These are phyloP conservation scores for Amylostereum areolatum DNA, from an alignment of 1,284 basidiomycete genomes.

Conservation along the genomic window DNA sequence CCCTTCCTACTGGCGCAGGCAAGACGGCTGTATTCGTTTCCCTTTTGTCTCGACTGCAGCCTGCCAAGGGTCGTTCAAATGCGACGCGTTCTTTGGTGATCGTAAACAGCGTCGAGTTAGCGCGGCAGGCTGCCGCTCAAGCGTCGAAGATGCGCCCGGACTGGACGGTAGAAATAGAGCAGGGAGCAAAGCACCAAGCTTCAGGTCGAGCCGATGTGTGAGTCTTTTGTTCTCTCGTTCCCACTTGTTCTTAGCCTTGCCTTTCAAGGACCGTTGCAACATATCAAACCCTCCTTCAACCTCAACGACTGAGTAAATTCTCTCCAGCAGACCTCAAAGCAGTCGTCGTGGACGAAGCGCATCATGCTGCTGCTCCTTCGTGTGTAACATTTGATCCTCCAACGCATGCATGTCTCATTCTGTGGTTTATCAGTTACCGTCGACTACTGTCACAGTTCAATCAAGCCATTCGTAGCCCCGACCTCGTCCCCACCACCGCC, in stretches of 20 bases:
- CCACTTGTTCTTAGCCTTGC: not conserved
- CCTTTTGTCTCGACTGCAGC: constrained; percentile 56
- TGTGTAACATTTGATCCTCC: constrained; percentile 30
- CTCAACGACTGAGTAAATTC: constrained; percentile 75
- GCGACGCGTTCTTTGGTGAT: constrained; percentile 71
- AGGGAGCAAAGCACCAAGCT: constrained; percentile 72
- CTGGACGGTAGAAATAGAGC: constrained; percentile 88
- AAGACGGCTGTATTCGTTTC: constrained; percentile 92
- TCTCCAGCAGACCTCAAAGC: constrained; percentile 69
- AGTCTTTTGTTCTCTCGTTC: constrained; percentile 20
- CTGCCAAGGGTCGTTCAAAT: constrained; percentile 34
- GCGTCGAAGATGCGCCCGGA: constrained; percentile 64
- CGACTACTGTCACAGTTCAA: constrained; percentile 76
- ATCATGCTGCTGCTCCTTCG: constrained; percentile 91
- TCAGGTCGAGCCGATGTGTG: constrained; percentile 84
- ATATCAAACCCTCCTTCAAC: constrained; percentile 79
- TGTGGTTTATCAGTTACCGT: constrained; percentile 52
- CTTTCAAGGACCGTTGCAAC: constrained; percentile 79
- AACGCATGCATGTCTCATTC: not conserved
- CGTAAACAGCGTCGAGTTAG: constrained; percentile 86
- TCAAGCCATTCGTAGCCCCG: constrained; percentile 48
- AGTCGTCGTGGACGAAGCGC: constrained; percentile 90
- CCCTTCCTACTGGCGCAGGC: constrained; percentile 86
- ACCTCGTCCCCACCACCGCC: constrained; percentile 27
- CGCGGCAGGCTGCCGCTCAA: constrained; percentile 79